phyloP scores from a whole-genome alignment of 371 early-diverging fungal species.

The Circinella umbellata region DNA sequence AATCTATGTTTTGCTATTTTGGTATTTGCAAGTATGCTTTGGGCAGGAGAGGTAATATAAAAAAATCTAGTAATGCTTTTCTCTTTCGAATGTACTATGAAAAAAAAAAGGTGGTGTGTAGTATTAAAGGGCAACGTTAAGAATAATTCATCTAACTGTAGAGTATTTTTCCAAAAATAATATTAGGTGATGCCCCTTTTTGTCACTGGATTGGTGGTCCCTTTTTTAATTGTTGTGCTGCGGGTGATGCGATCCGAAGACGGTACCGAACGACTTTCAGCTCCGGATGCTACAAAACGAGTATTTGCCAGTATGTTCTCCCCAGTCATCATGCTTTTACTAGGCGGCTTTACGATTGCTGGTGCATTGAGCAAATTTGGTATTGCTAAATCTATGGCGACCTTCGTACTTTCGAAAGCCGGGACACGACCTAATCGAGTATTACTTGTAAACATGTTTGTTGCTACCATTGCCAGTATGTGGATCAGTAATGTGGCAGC shows the following conservation, averaged over 20 bases:
- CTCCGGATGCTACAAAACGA: constrained; percentile 68
- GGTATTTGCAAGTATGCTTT: constrained; percentile 86
- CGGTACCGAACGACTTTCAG: constrained; percentile 47
- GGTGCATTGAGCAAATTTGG: constrained; percentile 85
- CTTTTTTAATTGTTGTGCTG: constrained; percentile 83
- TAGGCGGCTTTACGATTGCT: constrained; percentile 85
- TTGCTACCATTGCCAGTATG: constrained; percentile 95
- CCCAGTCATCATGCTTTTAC: constrained; percentile 82
- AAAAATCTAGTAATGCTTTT: background rate
- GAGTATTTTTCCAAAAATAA: background rate
- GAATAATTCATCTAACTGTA: background rate
- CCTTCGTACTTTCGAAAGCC: constrained; percentile 86
- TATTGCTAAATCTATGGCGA: constrained; percentile 91
- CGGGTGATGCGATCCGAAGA: constrained; percentile 79
- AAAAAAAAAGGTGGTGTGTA: background rate
- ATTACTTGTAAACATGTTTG: constrained; percentile 91
- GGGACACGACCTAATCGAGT: constrained; percentile 85
- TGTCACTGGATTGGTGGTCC: constrained; percentile 90
- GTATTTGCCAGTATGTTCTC: constrained; percentile 84
- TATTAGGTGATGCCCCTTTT: constrained; percentile 89
- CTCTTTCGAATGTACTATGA: constrained; percentile 4
- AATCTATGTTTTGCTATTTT: constrained; percentile 89
- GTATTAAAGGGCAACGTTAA: too few relatives aligned
- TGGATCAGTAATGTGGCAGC: constrained; percentile 98
- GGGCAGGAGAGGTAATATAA: constrained; percentile 86